These are phyloP conservation scores for Kregervanrija delftensis DNA, from an alignment of 805 yeast genomes.

Conservation along the genomic window DNA sequence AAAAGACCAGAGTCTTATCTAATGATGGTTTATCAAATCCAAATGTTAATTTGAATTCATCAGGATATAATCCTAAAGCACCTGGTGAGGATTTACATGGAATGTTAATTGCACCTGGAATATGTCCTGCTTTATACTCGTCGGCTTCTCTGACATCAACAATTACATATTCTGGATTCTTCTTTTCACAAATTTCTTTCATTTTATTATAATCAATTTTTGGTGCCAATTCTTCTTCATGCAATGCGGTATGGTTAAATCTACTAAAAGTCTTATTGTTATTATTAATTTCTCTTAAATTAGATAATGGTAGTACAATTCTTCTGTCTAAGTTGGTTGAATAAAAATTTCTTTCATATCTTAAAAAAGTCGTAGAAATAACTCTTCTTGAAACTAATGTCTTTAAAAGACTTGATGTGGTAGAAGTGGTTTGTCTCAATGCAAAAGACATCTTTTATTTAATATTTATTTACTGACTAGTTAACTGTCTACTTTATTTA, in stretches of 20 bases:
- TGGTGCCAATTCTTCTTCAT: slow-evolving; percentile 18
- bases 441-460: neutral
- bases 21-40: slow-evolving; percentile 73
- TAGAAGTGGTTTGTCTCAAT: neutral
- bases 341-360: no score
- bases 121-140: slow-evolving; percentile 64
- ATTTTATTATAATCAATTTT: slow-evolving; percentile 22
- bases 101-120: slow-evolving; percentile 79
- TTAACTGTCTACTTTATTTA: no score
- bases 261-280: no score
- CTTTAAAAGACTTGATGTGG: neutral
- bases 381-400: neutral
- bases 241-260: no score
- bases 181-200: slow-evolving; percentile 38
- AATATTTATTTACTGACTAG: no score
- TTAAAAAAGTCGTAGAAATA: no score
- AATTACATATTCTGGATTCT: slow-evolving; percentile 43
- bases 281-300: no score
- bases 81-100: slow-evolving; percentile 92
- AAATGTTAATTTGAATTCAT: slow-evolving; percentile 74
- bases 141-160: slow-evolving; percentile 92
- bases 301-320: no score
- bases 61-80: slow-evolving; percentile 72
- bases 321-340: no score
- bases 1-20: slow-evolving; percentile 73